Percentiles rank a stretch among this genome's conserved stretches.
Evolutionary conservation across 208 protist genomes (phyloP).

Genomic region (Borovskyia barvae): DNA sequence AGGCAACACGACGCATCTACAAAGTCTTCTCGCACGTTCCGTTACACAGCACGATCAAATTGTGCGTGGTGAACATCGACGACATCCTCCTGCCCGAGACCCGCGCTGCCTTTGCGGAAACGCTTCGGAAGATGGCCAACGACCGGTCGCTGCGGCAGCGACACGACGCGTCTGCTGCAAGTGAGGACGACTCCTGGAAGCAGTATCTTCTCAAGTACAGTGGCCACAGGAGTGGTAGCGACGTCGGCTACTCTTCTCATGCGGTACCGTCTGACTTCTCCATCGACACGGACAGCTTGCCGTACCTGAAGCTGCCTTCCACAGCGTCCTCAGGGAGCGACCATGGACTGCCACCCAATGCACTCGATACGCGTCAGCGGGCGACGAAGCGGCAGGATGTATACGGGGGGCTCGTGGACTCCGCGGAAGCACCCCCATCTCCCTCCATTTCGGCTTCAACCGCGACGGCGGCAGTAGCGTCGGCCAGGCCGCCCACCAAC

Average conservation of each 20-base stretch:
- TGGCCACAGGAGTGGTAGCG: not conserved
- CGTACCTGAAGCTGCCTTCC: slow-evolving; percentile 55
- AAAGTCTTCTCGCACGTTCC: slow-evolving; percentile 83
- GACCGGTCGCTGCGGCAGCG: slow-evolving; percentile 25
- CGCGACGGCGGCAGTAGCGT: not conserved
- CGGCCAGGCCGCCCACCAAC: slow-evolving; percentile 4
- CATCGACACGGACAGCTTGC: slow-evolving; percentile 48
- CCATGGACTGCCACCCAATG: slow-evolving; percentile 57
- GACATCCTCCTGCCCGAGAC: slow-evolving; percentile 62
- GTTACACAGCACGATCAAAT: slow-evolving; percentile 68
- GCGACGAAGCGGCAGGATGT: slow-evolving; percentile 57
- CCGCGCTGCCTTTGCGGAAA: slow-evolving; percentile 36
- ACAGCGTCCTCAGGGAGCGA: slow-evolving; percentile 33
- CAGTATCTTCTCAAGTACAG: slow-evolving; percentile 62
- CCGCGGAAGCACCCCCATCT: not conserved
- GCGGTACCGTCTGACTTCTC: slow-evolving; percentile 47
- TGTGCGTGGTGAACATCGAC: slow-evolving; percentile 72
- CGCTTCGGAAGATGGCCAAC: slow-evolving; percentile 39
- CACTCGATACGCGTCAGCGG: slow-evolving; percentile 69
- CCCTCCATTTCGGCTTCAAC: not conserved
- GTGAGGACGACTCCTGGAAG: slow-evolving; percentile 65
- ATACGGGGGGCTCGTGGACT: slow-evolving; percentile 17
- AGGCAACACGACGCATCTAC: slow-evolving; percentile 65
- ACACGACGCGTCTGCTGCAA: slow-evolving; percentile 21
- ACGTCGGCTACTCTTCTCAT: slow-evolving; percentile 18